These are phyloP conservation scores for Coemansia sp. DNA, from an alignment of 192 early-diverging fungal genomes.

Conservation along the genomic window DNA sequence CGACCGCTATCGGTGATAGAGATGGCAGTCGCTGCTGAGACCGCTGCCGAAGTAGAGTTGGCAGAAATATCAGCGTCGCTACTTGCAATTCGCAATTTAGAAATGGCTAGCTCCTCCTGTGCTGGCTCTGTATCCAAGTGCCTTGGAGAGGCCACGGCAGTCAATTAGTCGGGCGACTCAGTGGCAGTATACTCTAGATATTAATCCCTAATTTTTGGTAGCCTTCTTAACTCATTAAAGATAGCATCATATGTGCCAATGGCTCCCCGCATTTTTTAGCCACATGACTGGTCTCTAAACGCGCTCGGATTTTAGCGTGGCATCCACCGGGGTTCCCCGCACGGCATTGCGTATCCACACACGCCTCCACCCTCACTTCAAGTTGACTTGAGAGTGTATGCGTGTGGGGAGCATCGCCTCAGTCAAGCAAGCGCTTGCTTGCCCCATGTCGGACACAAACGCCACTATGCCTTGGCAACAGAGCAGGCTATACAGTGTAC, in stretches of 20 bases:
- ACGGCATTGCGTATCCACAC: not conserved
- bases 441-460: no score
- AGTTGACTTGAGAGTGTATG: not conserved
- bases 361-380: not conserved
- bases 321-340: not conserved
- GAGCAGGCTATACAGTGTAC: not conserved
- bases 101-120: not conserved
- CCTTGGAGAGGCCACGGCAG: not conserved
- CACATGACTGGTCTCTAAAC: not conserved
- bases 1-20: slow-evolving; percentile 18
- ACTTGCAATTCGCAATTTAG: slow-evolving; percentile 5
- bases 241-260: not conserved
- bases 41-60: slow-evolving; percentile 31
- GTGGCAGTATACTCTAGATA: not conserved
- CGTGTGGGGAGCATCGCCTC: not conserved
- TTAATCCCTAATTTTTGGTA: not conserved
- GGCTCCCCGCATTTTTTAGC: not conserved
- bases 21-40: slow-evolving; percentile 37
- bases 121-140: not conserved
- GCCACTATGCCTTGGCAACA: not conserved
- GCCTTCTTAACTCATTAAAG: not conserved
- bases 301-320: not conserved
- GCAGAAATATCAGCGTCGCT: slow-evolving; percentile 28
- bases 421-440: not conserved
- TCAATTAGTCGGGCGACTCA: not conserved